Percentiles rank a stretch among this genome's conserved stretches.
Conservation (phyloP, 2,329 filamentous ascomycete genomes). For the Falciphora oryzae region DNA sequence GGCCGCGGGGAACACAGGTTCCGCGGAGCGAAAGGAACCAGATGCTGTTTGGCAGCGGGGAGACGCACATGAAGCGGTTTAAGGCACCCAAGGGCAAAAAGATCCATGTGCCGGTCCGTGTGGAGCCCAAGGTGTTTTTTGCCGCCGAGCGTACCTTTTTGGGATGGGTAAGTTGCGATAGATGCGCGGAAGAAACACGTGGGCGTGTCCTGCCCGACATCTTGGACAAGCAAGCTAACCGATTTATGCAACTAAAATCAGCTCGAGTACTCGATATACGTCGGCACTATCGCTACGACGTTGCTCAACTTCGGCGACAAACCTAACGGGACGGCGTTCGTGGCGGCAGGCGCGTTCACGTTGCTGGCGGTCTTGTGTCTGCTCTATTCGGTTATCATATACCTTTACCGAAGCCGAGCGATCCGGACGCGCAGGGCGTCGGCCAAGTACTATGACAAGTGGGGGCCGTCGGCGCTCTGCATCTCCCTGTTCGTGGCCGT, state of each 20-base stretch:
- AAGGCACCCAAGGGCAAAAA: constrained; percentile 77
- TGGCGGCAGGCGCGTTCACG: constrained; percentile 73
- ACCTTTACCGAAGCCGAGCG: constrained; percentile 80
- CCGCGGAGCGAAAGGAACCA: constrained; percentile 49
- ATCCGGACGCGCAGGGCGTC: constrained; percentile 71
- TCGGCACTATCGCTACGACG: constrained; percentile 79
- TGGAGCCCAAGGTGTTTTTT: constrained; percentile 97
- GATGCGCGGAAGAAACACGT: background rate
- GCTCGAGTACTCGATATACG: constrained; percentile 95
- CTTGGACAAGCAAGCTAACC: too few relatives aligned
- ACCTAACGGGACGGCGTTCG: constrained; percentile 53
- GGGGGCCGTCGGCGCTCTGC: constrained; percentile 76
- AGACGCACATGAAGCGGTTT: constrained; percentile 55
- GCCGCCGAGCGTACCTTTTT: constrained; percentile 94
- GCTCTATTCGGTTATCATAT: constrained; percentile 78
- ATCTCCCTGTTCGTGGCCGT: constrained; percentile 67
- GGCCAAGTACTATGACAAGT: constrained; percentile 87
- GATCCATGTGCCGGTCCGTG: constrained; percentile 91
- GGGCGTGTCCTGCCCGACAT: too few relatives aligned
- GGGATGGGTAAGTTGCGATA: constrained; percentile 63
- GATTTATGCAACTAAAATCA: constrained; percentile 23
- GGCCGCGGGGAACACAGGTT: constrained; percentile 50
- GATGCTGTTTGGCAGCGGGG: constrained; percentile 46
- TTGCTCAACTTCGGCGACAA: constrained; percentile 73
- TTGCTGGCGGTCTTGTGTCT: constrained; percentile 71